A percentile compares a stretch with the other conserved stretches of the same genome.
Evolutionary conservation across 176 grass and related monocot species (phyloP).

Genomic region (Dactylis glomerata): DNA sequence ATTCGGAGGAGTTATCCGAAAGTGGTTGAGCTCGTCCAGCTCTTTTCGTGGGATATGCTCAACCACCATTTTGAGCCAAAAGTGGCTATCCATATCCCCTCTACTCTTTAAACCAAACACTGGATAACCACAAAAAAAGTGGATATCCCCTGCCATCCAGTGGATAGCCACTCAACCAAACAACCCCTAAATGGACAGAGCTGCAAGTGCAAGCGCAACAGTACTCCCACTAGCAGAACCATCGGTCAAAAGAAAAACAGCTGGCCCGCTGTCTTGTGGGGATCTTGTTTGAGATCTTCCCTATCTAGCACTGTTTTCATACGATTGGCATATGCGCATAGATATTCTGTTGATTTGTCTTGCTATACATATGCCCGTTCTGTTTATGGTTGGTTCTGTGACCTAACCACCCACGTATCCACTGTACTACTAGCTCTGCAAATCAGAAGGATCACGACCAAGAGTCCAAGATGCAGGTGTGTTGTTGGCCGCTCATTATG

Average conservation of each 20-base stretch:
- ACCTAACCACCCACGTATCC: slow-evolving; percentile 38
- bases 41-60: too few relatives aligned
- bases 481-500: slow-evolving; percentile 55
- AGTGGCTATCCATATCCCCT: too few relatives aligned
- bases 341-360: slow-evolving; percentile 40
- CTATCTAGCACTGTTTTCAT: slow-evolving; percentile 37
- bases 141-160: too few relatives aligned
- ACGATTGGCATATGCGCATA: slow-evolving; percentile 23
- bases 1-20: too few relatives aligned
- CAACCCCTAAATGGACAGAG: slow-evolving; percentile 31
- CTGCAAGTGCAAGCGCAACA: slow-evolving; percentile 56
- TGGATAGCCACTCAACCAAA: too few relatives aligned
- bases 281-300: slow-evolving; percentile 56
- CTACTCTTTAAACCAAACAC: too few relatives aligned
- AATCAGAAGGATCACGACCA: slow-evolving; percentile 31
- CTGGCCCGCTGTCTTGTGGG: slow-evolving; percentile 29
- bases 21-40: too few relatives aligned
- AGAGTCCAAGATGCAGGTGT: slow-evolving; percentile 42
- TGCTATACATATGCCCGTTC: slow-evolving; percentile 19
- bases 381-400: slow-evolving; percentile 36
- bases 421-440: slow-evolving; percentile 26
- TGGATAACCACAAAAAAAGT: too few relatives aligned
- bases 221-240: slow-evolving; percentile 19
- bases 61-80: too few relatives aligned
- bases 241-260: slow-evolving; percentile 32